Conservation (phyloP, 164 flowering plant species). For the Sedum album region DNA sequence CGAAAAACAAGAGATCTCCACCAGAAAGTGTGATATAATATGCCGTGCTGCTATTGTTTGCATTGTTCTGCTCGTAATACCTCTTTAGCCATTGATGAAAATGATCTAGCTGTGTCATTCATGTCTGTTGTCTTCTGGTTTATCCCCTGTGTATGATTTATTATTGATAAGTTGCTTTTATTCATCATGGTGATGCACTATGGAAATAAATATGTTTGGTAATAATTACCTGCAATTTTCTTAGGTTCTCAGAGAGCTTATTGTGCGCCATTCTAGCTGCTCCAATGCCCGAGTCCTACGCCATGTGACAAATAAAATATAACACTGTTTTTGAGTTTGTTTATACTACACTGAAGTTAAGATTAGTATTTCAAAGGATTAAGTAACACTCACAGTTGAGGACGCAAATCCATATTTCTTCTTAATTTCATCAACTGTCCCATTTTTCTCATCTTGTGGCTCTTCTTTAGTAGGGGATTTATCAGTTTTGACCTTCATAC, state of each 20-base stretch:
- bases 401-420: slow-evolving; percentile 69
- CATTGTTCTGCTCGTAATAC: slow-evolving; percentile 52
- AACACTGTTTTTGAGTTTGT: background rate
- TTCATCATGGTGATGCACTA: background rate
- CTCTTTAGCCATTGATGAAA: slow-evolving; percentile 76
- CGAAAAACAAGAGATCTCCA: no score
- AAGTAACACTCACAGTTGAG: slow-evolving; percentile 40
- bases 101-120: slow-evolving; percentile 75
- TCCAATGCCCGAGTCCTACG: slow-evolving; percentile 44
- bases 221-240: slow-evolving; percentile 55
- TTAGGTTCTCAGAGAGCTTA: slow-evolving; percentile 66
- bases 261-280: slow-evolving; percentile 43
- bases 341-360: background rate
- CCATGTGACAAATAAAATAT: background rate
- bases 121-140: slow-evolving; percentile 53
- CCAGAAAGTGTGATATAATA: background rate
- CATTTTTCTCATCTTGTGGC: slow-evolving; percentile 41
- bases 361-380: background rate
- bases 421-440: slow-evolving; percentile 69
- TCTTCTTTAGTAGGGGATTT: slow-evolving; percentile 35
- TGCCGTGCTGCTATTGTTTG: slow-evolving; percentile 11
- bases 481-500: slow-evolving; percentile 45
- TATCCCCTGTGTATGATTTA: slow-evolving; percentile 42
- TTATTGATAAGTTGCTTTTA: background rate
- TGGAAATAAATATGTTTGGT: background rate